Evolutionary conservation across 345 rosid species (phyloP), one percentile per base, ranked within the genome.

Genomic region (Firmiana major): DNA sequence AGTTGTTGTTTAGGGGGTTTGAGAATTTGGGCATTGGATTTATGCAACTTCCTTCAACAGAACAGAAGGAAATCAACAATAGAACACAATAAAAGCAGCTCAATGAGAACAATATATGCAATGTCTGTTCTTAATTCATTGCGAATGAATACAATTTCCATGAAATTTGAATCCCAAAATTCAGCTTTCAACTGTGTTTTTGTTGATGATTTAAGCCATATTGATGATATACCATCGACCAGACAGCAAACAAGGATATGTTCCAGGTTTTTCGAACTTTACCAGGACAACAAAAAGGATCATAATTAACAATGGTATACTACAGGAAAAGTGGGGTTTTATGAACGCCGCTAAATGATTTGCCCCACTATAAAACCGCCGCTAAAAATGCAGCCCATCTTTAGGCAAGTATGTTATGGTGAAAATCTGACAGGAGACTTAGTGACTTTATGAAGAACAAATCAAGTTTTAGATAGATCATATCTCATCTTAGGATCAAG

Each of bases 1-100:
- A 75, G 67, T 87, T 49, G 70, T 67, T 26, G 5, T 59, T 71
- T 49, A 26, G 6, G 72, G 76, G 77, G 79, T 74, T 43, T 84
- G 68, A 19, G 71, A 79, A 77, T 75, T 63, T 79, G 84, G 76
- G 54, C 75, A 78, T 78, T 84, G 69, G 78, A 74, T 74, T 83
- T 84, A 74, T 34, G 65, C 70, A n/a, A 66, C 5, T 45, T 67
- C 62, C 12, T 59, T 55, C 58, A 43, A 45, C 24, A 73, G 36
- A 75, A 74, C 57, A 71, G 65, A 69, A 55, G 79, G 67, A 46
- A 63, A 63, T 21, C 49, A 58, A 21, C 24, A 31, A 73, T 45
- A 58, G 63, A 40, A 74, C 19, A 72, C 58, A 24, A 36, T 53
- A 58, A 63, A 75, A 63, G 19, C 31, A 72, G 77, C 34, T 31